Evolutionary conservation across 768 basidiomycete species (phyloP).

Genomic region (Leucogyrophana mollusca): DNA sequence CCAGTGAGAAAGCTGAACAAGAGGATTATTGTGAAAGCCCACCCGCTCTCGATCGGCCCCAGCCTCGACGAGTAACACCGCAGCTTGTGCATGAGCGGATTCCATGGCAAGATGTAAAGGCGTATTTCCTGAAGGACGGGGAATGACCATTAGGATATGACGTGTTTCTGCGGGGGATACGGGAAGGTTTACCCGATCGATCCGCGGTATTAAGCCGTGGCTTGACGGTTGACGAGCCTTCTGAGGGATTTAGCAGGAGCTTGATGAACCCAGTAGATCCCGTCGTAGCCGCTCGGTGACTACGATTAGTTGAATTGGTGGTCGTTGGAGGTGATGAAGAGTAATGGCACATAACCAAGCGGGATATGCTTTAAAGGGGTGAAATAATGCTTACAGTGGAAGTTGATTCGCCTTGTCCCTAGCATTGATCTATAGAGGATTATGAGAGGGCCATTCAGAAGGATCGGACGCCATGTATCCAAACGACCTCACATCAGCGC

Average conservation of each 20-base stretch:
- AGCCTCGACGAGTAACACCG: conserved; percentile 88
- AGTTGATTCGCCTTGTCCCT: conserved; percentile 92
- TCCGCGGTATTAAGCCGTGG: conserved; percentile 85
- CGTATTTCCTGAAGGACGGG: conserved; percentile 73
- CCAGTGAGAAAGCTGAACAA: neutral
- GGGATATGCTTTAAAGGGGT: conserved; percentile 5
- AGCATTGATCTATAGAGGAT: conserved; percentile 75
- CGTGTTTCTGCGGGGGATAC: neutral
- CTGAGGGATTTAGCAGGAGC: conserved; percentile 83
- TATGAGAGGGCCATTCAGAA: conserved; percentile 30
- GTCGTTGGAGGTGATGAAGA: neutral
- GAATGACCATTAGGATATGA: neutral
- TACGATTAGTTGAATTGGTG: conserved; percentile 28
- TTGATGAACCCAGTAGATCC: conserved; percentile 89
- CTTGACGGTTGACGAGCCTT: conserved; percentile 55
- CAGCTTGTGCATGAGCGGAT: conserved; percentile 89
- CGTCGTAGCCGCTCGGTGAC: conserved; percentile 95
- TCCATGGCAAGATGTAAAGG: conserved; percentile 98
- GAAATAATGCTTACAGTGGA: conserved; percentile 63
- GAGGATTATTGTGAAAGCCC: conserved; percentile 23
- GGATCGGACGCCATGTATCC: conserved; percentile 21
- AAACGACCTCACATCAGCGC: conserved; percentile 78
- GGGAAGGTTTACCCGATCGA: conserved; percentile 56
- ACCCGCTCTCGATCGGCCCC: conserved; percentile 92
- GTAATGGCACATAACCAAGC: no score